A percentile compares a stretch with the other conserved stretches of the same genome.
These are phyloP conservation scores for Mytilinidion resinicola DNA, from an alignment of 495 filamentous ascomycete species.

Conservation along the genomic window DNA sequence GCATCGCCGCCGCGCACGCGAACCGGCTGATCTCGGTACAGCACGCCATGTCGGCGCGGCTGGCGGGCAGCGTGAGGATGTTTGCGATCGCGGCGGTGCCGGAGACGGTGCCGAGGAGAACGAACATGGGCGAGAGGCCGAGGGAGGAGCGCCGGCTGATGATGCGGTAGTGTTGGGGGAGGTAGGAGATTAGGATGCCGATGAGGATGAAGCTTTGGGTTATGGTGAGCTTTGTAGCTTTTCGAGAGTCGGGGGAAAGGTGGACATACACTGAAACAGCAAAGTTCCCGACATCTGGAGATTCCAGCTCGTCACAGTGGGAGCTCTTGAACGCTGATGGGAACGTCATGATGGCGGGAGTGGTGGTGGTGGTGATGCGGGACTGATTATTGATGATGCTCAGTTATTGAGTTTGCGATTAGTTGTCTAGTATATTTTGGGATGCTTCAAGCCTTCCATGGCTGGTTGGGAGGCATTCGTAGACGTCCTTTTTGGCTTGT, in stretches of 20 bases:
- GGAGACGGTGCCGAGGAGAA: slow-evolving; percentile 85
- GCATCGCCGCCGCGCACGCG: slow-evolving; percentile 73
- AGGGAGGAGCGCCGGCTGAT: slow-evolving; percentile 81
- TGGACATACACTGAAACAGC: not conserved
- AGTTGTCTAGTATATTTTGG: too few relatives aligned
- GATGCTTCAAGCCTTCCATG: too few relatives aligned
- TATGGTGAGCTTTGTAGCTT: not conserved
- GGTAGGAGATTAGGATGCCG: slow-evolving; percentile 88
- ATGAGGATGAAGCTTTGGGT: slow-evolving; percentile 66
- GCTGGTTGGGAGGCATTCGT: too few relatives aligned
- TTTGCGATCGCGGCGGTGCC: slow-evolving; percentile 84
- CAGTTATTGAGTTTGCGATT: too few relatives aligned
- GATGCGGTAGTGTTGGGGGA: slow-evolving; percentile 91
- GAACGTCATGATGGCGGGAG: not conserved
- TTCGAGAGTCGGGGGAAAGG: not conserved
- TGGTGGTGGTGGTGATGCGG: too few relatives aligned
- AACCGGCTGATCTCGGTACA: slow-evolving; percentile 73
- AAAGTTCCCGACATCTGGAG: not conserved
- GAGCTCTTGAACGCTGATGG: not conserved
- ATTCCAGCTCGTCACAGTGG: not conserved
- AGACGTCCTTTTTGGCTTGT: too few relatives aligned
- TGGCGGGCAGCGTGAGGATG: slow-evolving; percentile 75
- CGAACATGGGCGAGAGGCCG: slow-evolving; percentile 89
- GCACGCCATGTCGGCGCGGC: slow-evolving; percentile 71
- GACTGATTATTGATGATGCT: too few relatives aligned